Base-by-base conservation (phyloP, 2,329 filamentous ascomycete species). In the Alternaria sp. region DNA sequence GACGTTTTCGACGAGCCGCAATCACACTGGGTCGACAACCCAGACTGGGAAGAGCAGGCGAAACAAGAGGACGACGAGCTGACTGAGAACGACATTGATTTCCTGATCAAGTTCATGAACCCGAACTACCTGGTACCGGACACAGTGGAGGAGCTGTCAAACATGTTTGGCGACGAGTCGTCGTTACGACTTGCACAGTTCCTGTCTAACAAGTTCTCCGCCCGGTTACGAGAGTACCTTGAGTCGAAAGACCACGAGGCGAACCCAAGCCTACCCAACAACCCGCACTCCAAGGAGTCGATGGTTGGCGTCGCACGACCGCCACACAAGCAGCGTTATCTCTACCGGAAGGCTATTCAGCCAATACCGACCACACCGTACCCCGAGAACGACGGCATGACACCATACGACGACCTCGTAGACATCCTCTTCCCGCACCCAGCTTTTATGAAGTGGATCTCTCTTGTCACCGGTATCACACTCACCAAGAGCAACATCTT, bases 121-220 rank as follows among this genome's bases (percentile, higher is more conserved):
- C 94, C 96, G 0, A 92, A 90, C 12, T 99, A 97, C 77, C 86
- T 99, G 13, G 96, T 93, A 0, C 96, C 96, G 0, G 94, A 97
- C 77, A 96, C 93, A 3, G 87, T 97, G 13, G 92, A 96, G 65
- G 89, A 93, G 73, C 87, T 97, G 59, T 87, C 89, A 2, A 90
- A 92, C 36, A 88, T 91, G 53, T 98, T 99, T 76, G 86, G 88
- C 52, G 90, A 95, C 65, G 88, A 93, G 71, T 97, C 91, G 3
- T 95, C 91, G 66, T 90, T 98, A 56, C 93, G 91, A 17, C 85
- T 99, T 15, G 87, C 92, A 36, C 87, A 89, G 57, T 91, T 99
- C 68, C 83, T 99, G 7, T 91, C 88, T 43, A 88, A 89, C 59
- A 93, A 91, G 68, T 98, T 97, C 77, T 86, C 91, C 2, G 84